Conservation (phyloP, 768 basidiomycete genomes). For the Agaricus sinodeliciosus region DNA sequence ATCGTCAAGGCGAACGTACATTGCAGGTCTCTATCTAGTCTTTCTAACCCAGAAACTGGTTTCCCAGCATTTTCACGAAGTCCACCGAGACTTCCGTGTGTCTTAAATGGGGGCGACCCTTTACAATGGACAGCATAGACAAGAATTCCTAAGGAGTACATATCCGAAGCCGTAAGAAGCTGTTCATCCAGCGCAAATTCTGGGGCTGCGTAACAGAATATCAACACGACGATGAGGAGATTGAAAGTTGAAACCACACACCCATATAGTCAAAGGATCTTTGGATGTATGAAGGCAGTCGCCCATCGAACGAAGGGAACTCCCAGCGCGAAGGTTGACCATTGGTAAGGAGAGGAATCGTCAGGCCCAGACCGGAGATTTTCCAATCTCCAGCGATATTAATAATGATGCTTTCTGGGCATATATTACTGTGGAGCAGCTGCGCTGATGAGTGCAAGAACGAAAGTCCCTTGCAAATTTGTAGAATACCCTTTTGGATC, state of each 20-base stretch:
- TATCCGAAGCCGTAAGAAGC: constrained; percentile 81
- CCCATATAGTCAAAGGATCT: constrained; percentile 95
- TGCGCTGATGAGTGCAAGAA: constrained; percentile 93
- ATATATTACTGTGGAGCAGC: constrained; percentile 87
- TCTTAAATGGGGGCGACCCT: constrained; percentile 82
- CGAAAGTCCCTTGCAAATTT: constrained; percentile 82
- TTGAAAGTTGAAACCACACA: constrained; percentile 24
- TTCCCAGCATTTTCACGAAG: constrained; percentile 67
- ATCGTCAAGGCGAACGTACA: constrained; percentile 30
- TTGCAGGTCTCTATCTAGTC: constrained; percentile 68
- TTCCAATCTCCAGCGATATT: constrained; percentile 98
- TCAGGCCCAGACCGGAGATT: constrained; percentile 82
- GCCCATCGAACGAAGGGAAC: constrained; percentile 82
- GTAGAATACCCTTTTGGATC: constrained; percentile 96
- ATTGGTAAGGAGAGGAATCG: constrained; percentile 67
- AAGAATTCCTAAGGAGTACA: constrained; percentile 88
- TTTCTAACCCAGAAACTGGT: constrained; percentile 52
- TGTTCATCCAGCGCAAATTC: constrained; percentile 92
- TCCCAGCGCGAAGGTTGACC: constrained; percentile 81
- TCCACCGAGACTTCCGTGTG: constrained; percentile 66
- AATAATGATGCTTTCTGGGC: constrained; percentile 81
- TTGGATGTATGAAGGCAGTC: constrained; percentile 76
- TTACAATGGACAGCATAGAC: constrained; percentile 90
- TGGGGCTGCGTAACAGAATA: constrained; percentile 49
- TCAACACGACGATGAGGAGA: not conserved